Evolutionary conservation across 2,329 filamentous ascomycete species (phyloP), one percentile per base, ranked within the genome.

Genomic region (Lecanicillium sp.): DNA sequence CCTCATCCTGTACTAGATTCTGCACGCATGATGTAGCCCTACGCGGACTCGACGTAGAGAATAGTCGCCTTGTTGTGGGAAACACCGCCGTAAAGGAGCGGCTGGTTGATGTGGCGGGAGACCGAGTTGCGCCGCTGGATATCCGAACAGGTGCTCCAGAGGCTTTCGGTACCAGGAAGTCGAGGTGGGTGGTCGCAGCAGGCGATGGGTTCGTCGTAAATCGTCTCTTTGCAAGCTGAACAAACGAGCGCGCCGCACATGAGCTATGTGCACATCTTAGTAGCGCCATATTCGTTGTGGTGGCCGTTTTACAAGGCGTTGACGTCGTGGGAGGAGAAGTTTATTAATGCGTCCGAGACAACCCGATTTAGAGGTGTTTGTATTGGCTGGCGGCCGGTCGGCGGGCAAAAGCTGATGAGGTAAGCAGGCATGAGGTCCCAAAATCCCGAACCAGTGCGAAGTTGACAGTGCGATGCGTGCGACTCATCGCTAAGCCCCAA

Each of bases 1-100:
- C 78, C 22, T 94, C 85, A 56, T 92, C 85, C 40, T 72, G 73
- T 48, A 82, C 78, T 1, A 87, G 85, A 56, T 96, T 95, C 46
- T 69, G 60, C 4, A 78, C 61, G 30, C 69, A 69, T 20, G 61
- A 58, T 0, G 77, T 80, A 43, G 60, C 63, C 19, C 50, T 47
- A 35, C 53, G 53, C 6, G 50, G 16, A 1, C 54, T 27, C 2
- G 68, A 62, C 15, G 57, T 55, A 18, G 62, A 57, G 41, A 74
- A 73, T 12, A 39, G 29, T 36, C 55, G 45, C 33, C 28, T 46
- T 18, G 28, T 4, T n/a, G 33, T 37, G 20, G 22, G 33, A 25
- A 27, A 31, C 16, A 20, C 34, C 31, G 42, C 35, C 19, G 39
- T 41, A 20, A 13, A 22, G 13, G 22, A 2, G 9, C 20, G n/a